phyloP scores from a whole-genome alignment of 768 basidiomycete genomes.

The Termitomyces sp. region DNA sequence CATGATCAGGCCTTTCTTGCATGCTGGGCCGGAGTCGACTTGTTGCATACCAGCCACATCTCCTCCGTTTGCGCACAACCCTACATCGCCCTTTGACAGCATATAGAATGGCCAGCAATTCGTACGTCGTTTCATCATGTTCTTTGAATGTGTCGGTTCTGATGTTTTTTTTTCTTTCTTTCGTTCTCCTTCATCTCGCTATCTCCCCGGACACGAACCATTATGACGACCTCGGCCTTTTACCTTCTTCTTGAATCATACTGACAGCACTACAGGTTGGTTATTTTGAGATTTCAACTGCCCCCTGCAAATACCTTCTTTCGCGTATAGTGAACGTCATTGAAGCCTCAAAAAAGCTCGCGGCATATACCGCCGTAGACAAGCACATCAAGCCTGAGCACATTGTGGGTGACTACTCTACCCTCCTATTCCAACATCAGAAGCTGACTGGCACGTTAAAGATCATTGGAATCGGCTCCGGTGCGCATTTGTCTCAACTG shows the following conservation, averaged over 20 bases:
- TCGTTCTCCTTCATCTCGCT: background rate
- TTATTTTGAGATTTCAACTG: background rate
- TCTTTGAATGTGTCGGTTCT: background rate
- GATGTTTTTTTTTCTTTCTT: background rate
- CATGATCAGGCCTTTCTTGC: background rate
- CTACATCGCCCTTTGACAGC: background rate
- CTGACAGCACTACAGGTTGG: background rate
- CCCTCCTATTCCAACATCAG: background rate
- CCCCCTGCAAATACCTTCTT: background rate
- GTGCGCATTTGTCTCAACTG: slow-evolving; percentile 29
- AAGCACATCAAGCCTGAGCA: slow-evolving; percentile 78
- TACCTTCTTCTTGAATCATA: background rate
- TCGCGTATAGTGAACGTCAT: slow-evolving; percentile 36
- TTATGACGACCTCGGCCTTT: background rate
- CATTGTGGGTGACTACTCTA: slow-evolving; percentile 45
- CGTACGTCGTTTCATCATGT: background rate
- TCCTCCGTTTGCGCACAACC: background rate
- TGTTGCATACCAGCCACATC: background rate
- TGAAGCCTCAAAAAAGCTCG: slow-evolving; percentile 83
- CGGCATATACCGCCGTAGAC: slow-evolving; percentile 94
- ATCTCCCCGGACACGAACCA: background rate
- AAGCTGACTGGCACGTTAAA: slow-evolving; percentile 21
- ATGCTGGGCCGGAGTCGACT: slow-evolving; percentile 3
- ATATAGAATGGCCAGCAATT: background rate
- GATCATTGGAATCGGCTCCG: slow-evolving; percentile 88